These are phyloP conservation scores for Pseudocercospora pini-densiflorae DNA, from an alignment of 2,329 filamentous ascomycete species.

Conservation along the genomic window DNA sequence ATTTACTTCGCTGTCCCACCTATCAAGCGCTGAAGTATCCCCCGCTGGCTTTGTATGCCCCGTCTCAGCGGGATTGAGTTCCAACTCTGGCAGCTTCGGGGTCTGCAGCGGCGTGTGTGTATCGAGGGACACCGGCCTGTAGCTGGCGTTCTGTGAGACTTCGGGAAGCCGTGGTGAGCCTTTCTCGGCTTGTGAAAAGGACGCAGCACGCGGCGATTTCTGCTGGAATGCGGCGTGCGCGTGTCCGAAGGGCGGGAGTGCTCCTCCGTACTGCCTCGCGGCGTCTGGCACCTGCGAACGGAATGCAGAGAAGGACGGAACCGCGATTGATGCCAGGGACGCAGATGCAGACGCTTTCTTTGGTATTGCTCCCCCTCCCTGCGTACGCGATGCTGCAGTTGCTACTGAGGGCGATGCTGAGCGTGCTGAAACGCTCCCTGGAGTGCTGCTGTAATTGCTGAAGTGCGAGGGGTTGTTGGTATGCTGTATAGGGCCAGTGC, in stretches of 20 bases:
- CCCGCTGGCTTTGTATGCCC: neutral
- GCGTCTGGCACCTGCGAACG: slow-evolving; percentile 42
- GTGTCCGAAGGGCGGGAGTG: slow-evolving; percentile 9
- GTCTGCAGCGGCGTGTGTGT: slow-evolving; percentile 31
- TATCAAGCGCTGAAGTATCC: neutral
- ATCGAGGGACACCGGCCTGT: slow-evolving; percentile 40
- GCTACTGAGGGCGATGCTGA: slow-evolving; percentile 16
- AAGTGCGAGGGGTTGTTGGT: slow-evolving; percentile 4
- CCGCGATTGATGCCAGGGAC: slow-evolving; percentile 24
- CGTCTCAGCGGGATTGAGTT: slow-evolving; percentile 3
- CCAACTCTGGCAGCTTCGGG: slow-evolving; percentile 22
- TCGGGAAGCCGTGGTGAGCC: slow-evolving; percentile 45
- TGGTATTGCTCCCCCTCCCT: neutral
- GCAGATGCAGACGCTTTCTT: slow-evolving; percentile 9
- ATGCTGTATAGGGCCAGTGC: neutral
- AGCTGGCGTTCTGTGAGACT: slow-evolving; percentile 14
- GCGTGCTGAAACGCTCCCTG: slow-evolving; percentile 14
- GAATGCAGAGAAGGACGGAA: slow-evolving; percentile 51
- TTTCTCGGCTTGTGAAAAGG: slow-evolving; percentile 48
- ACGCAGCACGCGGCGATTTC: slow-evolving; percentile 53
- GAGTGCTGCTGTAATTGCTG: slow-evolving; percentile 17
- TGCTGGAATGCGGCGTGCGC: slow-evolving; percentile 49
- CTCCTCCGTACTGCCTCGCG: slow-evolving; percentile 1
- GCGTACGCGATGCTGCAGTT: slow-evolving; percentile 26
- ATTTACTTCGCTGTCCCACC: neutral